Evolutionary conservation across 768 basidiomycete genomes (phyloP).

Genomic region (Termitomyces sp.): DNA sequence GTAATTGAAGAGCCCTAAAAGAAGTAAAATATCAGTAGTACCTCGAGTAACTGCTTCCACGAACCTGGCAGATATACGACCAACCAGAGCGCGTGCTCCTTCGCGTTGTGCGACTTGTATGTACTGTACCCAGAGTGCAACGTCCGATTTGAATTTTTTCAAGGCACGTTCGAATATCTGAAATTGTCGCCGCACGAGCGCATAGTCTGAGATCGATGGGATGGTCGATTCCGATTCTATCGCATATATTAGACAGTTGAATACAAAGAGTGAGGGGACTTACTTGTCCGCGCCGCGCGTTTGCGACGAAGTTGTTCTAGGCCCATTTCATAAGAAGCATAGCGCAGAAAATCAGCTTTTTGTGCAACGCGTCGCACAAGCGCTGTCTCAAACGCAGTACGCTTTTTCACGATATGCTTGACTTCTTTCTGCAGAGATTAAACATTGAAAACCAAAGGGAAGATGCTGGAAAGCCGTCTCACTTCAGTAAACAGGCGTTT

Average conservation of each 20-base stretch:
- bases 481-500: conserved; percentile 82
- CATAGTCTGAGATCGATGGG: conserved; percentile 75
- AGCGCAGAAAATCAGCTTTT: conserved; percentile 86
- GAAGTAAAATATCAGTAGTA: conserved; percentile 1
- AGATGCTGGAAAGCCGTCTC: conserved; percentile 18
- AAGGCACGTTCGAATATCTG: conserved; percentile 90
- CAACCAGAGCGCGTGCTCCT: conserved; percentile 73
- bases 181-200: conserved; percentile 78
- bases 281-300: conserved; percentile 68
- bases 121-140: conserved; percentile 87
- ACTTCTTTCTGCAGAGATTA: conserved; percentile 56
- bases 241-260: neutral
- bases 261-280: conserved; percentile 13
- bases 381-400: conserved; percentile 78
- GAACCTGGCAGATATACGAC: conserved; percentile 77
- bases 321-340: conserved; percentile 88
- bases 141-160: conserved; percentile 82
- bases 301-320: conserved; percentile 79
- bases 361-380: conserved; percentile 80
- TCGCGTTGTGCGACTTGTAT: conserved; percentile 79
- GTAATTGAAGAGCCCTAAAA: conserved; percentile 79
- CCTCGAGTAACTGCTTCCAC: conserved; percentile 15
- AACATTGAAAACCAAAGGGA: conserved; percentile 5
- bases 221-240: conserved; percentile 40
- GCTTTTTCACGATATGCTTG: conserved; percentile 78